A percentile compares a stretch with the other conserved stretches of the same genome.
Evolutionary conservation across 2,329 filamentous ascomycete genomes (phyloP).

Genomic region (Massarina eburnea): DNA sequence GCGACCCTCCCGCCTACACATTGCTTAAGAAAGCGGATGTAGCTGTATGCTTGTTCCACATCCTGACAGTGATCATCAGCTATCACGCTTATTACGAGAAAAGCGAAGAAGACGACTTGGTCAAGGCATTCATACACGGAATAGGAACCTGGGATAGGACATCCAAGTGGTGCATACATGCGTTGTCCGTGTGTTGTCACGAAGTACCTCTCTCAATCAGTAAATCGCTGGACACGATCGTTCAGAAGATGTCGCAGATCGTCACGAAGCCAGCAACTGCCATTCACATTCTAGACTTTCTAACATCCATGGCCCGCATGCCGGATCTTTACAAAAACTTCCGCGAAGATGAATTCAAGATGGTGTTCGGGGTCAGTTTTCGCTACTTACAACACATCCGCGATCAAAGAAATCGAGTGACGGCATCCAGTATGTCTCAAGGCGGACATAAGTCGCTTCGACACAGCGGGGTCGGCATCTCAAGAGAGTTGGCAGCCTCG

Average conservation of each 20-base stretch:
- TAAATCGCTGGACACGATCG: constrained; percentile 79
- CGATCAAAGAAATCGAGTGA: constrained; percentile 55
- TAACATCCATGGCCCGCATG: constrained; percentile 84
- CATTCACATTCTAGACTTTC: constrained; percentile 92
- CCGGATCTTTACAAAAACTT: constrained; percentile 86
- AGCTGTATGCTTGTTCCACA: constrained; percentile 84
- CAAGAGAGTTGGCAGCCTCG: constrained; percentile 44
- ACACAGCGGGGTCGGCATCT: constrained; percentile 46
- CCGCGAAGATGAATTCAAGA: constrained; percentile 86
- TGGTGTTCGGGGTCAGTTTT: constrained; percentile 93
- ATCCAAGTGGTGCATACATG: constrained; percentile 91
- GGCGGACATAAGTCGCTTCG: constrained; percentile 41
- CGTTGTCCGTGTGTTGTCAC: constrained; percentile 90
- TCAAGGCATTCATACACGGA: constrained; percentile 81
- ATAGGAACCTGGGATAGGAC: constrained; percentile 83
- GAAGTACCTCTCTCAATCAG: constrained; percentile 86
- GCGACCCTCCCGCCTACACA: constrained; percentile 77
- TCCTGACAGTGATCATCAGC: constrained; percentile 82
- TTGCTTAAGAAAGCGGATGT: constrained; percentile 86
- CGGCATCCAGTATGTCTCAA: constrained; percentile 34
- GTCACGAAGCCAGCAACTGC: constrained; percentile 92
- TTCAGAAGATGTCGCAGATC: constrained; percentile 93
- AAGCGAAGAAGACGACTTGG: constrained; percentile 84
- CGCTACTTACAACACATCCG: constrained; percentile 88
- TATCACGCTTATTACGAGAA: constrained; percentile 86